Conservation (phyloP, 108 stramenopile species). For the Cyclotella choctawhatcheeana region DNA sequence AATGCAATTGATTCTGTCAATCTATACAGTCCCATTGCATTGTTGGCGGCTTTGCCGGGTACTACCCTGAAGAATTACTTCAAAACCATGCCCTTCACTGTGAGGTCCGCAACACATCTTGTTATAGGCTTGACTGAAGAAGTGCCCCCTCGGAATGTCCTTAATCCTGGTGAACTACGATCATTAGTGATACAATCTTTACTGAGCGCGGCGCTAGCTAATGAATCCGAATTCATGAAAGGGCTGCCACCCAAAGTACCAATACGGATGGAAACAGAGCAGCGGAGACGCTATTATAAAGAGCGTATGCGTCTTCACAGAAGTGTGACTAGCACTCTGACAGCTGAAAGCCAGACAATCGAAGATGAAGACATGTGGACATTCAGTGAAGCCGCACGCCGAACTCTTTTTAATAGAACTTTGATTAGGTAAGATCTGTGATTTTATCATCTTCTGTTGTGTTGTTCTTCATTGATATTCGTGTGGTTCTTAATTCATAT, state of each 20-base stretch:
- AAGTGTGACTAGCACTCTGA: slow-evolving; percentile 35
- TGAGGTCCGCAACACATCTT: slow-evolving; percentile 49
- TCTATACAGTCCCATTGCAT: slow-evolving; percentile 52
- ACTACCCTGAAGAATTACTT: slow-evolving; percentile 45
- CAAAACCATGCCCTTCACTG: slow-evolving; percentile 50
- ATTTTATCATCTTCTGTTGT: too few species aligned
- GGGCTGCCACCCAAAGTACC: slow-evolving; percentile 45
- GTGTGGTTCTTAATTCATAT: too few species aligned
- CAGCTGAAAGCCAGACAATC: slow-evolving; percentile 8
- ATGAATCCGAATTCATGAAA: slow-evolving; percentile 44
- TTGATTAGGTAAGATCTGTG: too few species aligned
- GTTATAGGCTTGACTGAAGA: slow-evolving; percentile 52
- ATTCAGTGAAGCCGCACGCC: slow-evolving; percentile 43
- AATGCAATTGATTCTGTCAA: slow-evolving; percentile 47
- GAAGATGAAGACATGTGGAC: slow-evolving; percentile 52
- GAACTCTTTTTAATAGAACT: slow-evolving; percentile 36
- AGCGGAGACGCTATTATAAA: slow-evolving; percentile 13
- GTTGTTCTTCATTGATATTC: too few species aligned
- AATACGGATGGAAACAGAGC: slow-evolving; percentile 47
- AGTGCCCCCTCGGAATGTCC: slow-evolving; percentile 43
- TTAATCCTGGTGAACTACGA: slow-evolving; percentile 44
- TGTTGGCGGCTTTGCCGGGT: slow-evolving; percentile 51
- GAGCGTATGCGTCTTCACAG: slow-evolving; percentile 17
- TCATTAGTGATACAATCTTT: slow-evolving; percentile 50
- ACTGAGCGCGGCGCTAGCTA: slow-evolving; percentile 49